These are phyloP conservation scores for Lipomyces mesembrius DNA, from an alignment of 805 yeast species.

Conservation along the genomic window DNA sequence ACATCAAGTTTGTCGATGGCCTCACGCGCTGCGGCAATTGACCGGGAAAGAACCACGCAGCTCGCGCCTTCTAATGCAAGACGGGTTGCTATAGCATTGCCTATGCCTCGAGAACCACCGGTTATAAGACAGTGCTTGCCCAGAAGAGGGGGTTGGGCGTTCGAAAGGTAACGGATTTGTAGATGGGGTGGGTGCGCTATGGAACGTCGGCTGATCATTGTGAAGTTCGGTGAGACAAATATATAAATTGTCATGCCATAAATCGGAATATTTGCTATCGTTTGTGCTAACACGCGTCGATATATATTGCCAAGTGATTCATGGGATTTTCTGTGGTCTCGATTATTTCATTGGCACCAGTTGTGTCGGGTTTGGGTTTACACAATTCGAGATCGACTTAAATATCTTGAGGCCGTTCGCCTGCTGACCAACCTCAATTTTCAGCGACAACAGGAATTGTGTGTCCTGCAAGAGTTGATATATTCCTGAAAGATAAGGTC, in stretches of 20 bases:
- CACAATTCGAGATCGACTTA: too few relatives aligned
- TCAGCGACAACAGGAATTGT: too few relatives aligned
- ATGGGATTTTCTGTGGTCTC: too few relatives aligned
- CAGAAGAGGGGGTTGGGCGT: not conserved
- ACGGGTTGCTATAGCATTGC: conserved; percentile 57
- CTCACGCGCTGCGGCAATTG: conserved; percentile 47
- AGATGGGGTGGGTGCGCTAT: not conserved
- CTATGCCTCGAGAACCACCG: conserved; percentile 75
- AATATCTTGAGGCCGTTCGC: too few relatives aligned
- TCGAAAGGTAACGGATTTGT: not conserved
- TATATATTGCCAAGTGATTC: too few relatives aligned
- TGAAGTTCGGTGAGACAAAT: not conserved
- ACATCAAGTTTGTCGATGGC: conserved; percentile 36
- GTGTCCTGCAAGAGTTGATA: too few relatives aligned
- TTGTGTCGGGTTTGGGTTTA: too few relatives aligned
- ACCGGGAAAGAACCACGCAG: conserved; percentile 58
- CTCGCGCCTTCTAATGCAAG: conserved; percentile 59
- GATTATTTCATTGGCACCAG: too few relatives aligned
- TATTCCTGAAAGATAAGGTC: too few relatives aligned
- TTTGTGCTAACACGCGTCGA: not conserved
- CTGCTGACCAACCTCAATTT: too few relatives aligned
- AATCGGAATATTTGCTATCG: not conserved
- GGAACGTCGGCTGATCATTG: not conserved
- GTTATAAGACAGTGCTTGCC: conserved; percentile 31
- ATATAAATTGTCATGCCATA: not conserved